Evolutionary conservation across 2,329 filamentous ascomycete genomes (phyloP).

Genomic region (Sclerotinia subarctica): DNA sequence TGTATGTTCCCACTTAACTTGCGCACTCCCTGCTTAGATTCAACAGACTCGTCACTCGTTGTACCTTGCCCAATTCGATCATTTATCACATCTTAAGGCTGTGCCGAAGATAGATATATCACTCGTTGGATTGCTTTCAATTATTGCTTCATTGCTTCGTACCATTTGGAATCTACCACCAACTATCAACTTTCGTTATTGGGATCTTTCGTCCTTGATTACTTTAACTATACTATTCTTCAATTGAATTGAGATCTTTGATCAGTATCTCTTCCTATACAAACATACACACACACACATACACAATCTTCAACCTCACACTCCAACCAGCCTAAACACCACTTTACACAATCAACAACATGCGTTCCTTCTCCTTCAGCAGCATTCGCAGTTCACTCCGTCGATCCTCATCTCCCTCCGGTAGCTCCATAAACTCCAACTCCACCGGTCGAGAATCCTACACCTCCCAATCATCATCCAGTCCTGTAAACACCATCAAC

Average conservation of each 20-base stretch:
- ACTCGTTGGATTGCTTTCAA: not conserved
- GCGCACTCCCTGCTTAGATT: not conserved
- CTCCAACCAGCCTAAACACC: not conserved
- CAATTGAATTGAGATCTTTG: not conserved
- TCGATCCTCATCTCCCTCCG: slow-evolving; percentile 45
- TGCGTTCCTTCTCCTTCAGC: slow-evolving; percentile 45
- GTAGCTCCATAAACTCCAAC: slow-evolving; percentile 33
- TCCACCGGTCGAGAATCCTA: slow-evolving; percentile 40
- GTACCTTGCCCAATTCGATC: not conserved
- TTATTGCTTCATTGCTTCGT: not conserved
- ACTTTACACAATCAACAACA: slow-evolving; percentile 23
- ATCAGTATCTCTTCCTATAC: not conserved
- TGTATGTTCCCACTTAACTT: not conserved
- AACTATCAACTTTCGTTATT: not conserved
- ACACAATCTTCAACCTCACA: not conserved
- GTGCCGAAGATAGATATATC: slow-evolving; percentile 13
- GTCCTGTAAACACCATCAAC: slow-evolving; percentile 51
- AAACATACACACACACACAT: not conserved
- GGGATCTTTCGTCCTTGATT: not conserved
- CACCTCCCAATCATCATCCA: slow-evolving; percentile 44
- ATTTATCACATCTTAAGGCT: slow-evolving; percentile 8
- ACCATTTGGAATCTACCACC: too few species aligned
- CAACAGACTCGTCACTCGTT: slow-evolving; percentile 18
- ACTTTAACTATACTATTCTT: not conserved
- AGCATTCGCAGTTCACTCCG: slow-evolving; percentile 54